Base-by-base conservation (phyloP, 352 stramenopile species). In the Albugo candida region DNA sequence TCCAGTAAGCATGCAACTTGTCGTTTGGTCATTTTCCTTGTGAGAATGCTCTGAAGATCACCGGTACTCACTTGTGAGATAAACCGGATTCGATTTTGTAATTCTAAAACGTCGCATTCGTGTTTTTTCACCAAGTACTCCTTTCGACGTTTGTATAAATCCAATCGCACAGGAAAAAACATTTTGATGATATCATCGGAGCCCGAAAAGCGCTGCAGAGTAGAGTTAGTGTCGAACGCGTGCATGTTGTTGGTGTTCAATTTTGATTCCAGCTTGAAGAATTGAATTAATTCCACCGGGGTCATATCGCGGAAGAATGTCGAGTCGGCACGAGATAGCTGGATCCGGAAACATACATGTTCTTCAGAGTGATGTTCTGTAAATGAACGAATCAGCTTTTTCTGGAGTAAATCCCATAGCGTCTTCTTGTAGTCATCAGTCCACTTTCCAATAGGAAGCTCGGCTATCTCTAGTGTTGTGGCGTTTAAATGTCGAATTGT, bases 371-470 rank as follows among this genome's bases (percentile, higher is more conserved):
- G 94, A 62, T 98, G 95, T 63, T 99, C 94, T 12, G 81, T 86
- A 64, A 98, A 98, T 11, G 70, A 79, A 13, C 64, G 64, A 37
- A 93, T 83, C 8, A 57, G 65, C 46, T 89, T 87, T 47, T 94
- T 83, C 21, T 59, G 71, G 18, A 92, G 63, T 24, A 98, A 67
- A 11, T 82, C 76, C 65, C 97, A 96, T 21, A 99, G 56, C 18
- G 95, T 85, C 38, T 81, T 74, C 64, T 99, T 99, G 75, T 98
- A 99, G 61, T 98, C 92, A 51, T 99, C 93, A 2, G 97, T 97
- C 94, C 94, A 99, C 51, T 83, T 94, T 17, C 86, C 81, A 2
- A 99, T 66, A 0, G 96, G 95, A 5, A 99, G 59, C 71, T 99
- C 96, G 10, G 77, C 86, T 47, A 99, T 97, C 4, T 83, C 56